Evolutionary conservation across 2,329 filamentous ascomycete genomes (phyloP).

Genomic region (Pseudogymnoascus sp.): DNA sequence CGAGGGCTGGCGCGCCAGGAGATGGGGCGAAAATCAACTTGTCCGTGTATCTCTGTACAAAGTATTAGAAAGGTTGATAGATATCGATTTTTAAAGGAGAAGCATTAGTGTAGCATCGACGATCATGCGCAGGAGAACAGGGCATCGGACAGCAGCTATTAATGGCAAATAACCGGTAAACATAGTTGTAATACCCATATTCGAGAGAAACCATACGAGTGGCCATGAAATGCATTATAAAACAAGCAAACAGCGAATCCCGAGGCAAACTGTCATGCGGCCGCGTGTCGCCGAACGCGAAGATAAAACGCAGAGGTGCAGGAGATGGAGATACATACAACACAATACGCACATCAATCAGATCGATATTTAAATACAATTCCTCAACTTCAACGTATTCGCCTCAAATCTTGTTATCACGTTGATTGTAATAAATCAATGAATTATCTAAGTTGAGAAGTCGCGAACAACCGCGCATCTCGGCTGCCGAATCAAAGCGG

Average conservation of each 20-base stretch:
- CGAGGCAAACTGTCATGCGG: not conserved
- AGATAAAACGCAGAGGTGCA: not conserved
- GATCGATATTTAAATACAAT: not conserved
- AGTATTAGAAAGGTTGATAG: not conserved
- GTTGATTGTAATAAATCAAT: not conserved
- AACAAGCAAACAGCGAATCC: not conserved
- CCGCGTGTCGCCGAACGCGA: not conserved
- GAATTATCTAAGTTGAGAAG: not conserved
- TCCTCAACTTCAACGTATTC: not conserved
- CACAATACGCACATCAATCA: not conserved
- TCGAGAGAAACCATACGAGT: not conserved
- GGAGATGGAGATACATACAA: not conserved
- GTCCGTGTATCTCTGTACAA: not conserved
- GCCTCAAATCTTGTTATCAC: not conserved
- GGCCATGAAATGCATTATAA: not conserved
- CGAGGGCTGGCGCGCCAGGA: not conserved
- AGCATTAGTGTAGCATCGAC: not conserved
- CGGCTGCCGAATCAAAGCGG: slow-evolving; percentile 8
- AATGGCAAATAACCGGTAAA: not conserved
- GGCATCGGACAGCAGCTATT: not conserved
- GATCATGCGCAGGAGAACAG: not conserved
- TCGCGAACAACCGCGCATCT: slow-evolving; percentile 2
- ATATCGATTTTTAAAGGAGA: not conserved
- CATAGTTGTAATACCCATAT: not conserved
- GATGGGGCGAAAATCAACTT: not conserved